Conservation (phyloP, 2,329 filamentous ascomycete genomes). For the Emericellopsis atlantica region DNA sequence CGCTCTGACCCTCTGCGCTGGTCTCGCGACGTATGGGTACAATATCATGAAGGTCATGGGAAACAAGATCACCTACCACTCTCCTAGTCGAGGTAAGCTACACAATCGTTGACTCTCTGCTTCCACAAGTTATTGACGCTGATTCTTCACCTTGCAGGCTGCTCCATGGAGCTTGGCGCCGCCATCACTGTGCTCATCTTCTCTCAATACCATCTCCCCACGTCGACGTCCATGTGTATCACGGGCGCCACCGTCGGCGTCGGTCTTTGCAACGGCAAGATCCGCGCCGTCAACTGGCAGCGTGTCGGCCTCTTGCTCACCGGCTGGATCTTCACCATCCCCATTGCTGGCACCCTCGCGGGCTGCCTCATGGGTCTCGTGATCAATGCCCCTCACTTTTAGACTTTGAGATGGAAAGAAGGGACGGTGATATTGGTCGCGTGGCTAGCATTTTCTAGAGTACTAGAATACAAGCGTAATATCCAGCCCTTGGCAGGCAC, state of each 20-base stretch:
- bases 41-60: slow-evolving; percentile 84
- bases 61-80: slow-evolving; percentile 67
- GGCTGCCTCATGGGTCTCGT: slow-evolving; percentile 13
- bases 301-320: slow-evolving; percentile 55
- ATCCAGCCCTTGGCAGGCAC: too few species aligned
- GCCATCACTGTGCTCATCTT: slow-evolving; percentile 66
- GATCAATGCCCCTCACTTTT: slow-evolving; percentile 10
- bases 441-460: too few species aligned
- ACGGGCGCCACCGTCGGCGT: slow-evolving; percentile 70
- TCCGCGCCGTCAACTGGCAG: slow-evolving; percentile 66
- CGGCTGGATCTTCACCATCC: slow-evolving; percentile 34
- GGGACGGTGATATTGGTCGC: too few species aligned
- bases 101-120: too few species aligned
- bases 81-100: slow-evolving; percentile 33
- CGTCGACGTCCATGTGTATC: slow-evolving; percentile 71
- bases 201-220: slow-evolving; percentile 62
- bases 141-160: too few species aligned
- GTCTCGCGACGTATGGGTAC: slow-evolving; percentile 65
- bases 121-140: too few species aligned
- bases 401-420: background rate
- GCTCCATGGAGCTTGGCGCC: slow-evolving; percentile 69
- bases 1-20: slow-evolving; percentile 48
- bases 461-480: too few species aligned
- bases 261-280: slow-evolving; percentile 61
- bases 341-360: slow-evolving; percentile 12